Base-by-base conservation (phyloP, 1,139 yeast species). In the Blastobotrys elegans region DNA sequence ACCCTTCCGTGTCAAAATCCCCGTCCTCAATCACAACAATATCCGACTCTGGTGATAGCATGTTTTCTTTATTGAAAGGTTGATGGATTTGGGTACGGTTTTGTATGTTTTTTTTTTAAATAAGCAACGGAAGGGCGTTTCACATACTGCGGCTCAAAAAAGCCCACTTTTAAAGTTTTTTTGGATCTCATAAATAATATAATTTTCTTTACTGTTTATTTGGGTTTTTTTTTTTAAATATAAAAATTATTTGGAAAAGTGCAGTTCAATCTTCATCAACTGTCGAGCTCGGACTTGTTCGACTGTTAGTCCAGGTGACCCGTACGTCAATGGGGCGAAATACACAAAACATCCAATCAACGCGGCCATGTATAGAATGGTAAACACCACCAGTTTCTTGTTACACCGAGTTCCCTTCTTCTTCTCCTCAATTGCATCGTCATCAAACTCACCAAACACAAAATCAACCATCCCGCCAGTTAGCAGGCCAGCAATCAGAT, bases 281-380 rank as follows among this genome's bases (percentile, higher is more conserved):
- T 89, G 83, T 72, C 98, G 82, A 34, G 75, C 75, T 53, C 69
- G 62, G 26, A 90, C 84, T 63, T 86, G 83, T 36, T 72, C 81
- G 7, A 82, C 76, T 1, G 80, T 63, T 58, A 92, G 70, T 7
- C 80, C 60, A 13, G 79, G 76, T 60, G 81, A 78, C 56, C 98
- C 99, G 61, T 92, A 94, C 1, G 94, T 82, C 51, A 92, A 64
- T 44, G 97, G 96, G 29, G 89, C 79, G 64, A 82, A 87, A 73
- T 76, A 88, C 55, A 76, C 65, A 71, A 86, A 90, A 65, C 80
- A 80, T 62, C 77, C 75, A 32, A 80, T 67, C 32, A 87, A 57
- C n/a, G 75, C 74, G 13, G 72, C 57, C 11, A 80, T 61, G 38
- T 77, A 63, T 1, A 72, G 53, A 2, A 69, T 63, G 5, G 76